Conservation (phyloP, 2,329 filamentous ascomycete species). For the Cryphonectria carpinicola region DNA sequence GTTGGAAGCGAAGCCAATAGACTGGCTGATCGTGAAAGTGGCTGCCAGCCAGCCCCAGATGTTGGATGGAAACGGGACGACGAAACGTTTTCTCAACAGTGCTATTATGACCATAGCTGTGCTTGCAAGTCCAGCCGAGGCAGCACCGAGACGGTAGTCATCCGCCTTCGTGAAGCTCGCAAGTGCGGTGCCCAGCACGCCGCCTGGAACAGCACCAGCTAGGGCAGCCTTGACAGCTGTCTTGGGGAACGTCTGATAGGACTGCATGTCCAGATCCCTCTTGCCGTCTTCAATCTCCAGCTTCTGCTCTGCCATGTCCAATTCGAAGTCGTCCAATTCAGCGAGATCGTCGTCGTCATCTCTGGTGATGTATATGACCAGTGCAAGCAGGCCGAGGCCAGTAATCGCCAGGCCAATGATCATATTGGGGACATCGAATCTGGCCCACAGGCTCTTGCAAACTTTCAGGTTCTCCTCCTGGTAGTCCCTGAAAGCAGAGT, state of each 20-base stretch:
- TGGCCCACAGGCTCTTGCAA: conserved; percentile 86
- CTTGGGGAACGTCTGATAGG: conserved; percentile 44
- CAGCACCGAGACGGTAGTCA: conserved; percentile 47
- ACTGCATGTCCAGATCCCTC: conserved; percentile 35
- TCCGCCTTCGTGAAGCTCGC: conserved; percentile 42
- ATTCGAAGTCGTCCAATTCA: conserved; percentile 58
- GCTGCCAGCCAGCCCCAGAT: conserved; percentile 89
- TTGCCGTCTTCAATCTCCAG: conserved; percentile 53
- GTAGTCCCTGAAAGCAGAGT: conserved; percentile 69
- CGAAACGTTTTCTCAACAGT: conserved; percentile 46
- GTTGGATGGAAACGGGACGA: conserved; percentile 67
- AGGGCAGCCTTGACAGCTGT: conserved; percentile 44
- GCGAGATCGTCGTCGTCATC: conserved; percentile 59
- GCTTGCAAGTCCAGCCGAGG: conserved; percentile 50
- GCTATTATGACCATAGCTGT: conserved; percentile 45
- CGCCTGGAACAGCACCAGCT: conserved; percentile 41
- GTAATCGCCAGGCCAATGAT: conserved; percentile 75
- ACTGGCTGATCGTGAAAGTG: conserved; percentile 82
- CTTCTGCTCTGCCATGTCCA: conserved; percentile 63
- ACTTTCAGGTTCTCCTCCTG: conserved; percentile 77
- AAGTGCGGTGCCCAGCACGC: conserved; percentile 38
- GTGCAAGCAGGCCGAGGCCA: conserved; percentile 65
- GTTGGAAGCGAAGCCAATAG: conserved; percentile 94
- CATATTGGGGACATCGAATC: conserved; percentile 90
- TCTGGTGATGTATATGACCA: conserved; percentile 73